Evolutionary conservation across 768 basidiomycete genomes (phyloP).

Genomic region (Russula ochroleuca): DNA sequence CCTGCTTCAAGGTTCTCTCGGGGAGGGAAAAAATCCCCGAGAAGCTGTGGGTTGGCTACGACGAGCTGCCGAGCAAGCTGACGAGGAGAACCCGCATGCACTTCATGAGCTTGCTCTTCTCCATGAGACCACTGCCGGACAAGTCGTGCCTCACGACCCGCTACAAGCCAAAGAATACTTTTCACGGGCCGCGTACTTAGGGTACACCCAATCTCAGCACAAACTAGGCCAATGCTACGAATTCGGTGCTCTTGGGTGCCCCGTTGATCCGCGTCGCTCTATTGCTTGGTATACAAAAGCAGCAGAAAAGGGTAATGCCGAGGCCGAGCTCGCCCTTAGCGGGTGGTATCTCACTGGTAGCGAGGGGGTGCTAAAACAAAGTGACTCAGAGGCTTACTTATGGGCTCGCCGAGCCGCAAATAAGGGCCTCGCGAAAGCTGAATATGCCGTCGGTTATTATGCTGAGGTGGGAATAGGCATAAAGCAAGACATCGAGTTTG

Average conservation of each 20-base stretch:
- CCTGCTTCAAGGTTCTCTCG: conserved; percentile 76
- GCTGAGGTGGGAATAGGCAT: conserved; percentile 97
- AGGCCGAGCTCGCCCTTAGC: conserved; percentile 92
- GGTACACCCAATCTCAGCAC: conserved; percentile 91
- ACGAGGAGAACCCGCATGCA: conserved; percentile 97
- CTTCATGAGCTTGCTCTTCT: conserved; percentile 90
- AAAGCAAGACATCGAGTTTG: conserved; percentile 92
- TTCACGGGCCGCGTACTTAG: conserved; percentile 87
- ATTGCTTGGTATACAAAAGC: conserved; percentile 99
- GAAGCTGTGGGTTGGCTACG: conserved; percentile 95
- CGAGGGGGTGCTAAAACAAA: conserved; percentile 94
- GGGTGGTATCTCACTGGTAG: conserved; percentile 98
- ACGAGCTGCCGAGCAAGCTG: conserved; percentile 93
- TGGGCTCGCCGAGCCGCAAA: conserved; percentile 97
- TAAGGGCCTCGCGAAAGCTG: conserved; percentile 93
- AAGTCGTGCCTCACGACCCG: conserved; percentile 73
- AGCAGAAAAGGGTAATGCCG: conserved; percentile 92
- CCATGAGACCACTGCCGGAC: conserved; percentile 66
- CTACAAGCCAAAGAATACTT: conserved; percentile 79
- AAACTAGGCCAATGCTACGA: conserved; percentile 95
- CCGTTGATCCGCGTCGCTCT: conserved; percentile 87
- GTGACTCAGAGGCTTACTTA: conserved; percentile 96
- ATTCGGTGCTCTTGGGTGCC: conserved; percentile 83
- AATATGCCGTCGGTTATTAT: conserved; percentile 98
- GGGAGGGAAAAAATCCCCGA: conserved; percentile 77